Conservation (phyloP, 75 land plant genomes). For the Ceratopteris richardii region DNA sequence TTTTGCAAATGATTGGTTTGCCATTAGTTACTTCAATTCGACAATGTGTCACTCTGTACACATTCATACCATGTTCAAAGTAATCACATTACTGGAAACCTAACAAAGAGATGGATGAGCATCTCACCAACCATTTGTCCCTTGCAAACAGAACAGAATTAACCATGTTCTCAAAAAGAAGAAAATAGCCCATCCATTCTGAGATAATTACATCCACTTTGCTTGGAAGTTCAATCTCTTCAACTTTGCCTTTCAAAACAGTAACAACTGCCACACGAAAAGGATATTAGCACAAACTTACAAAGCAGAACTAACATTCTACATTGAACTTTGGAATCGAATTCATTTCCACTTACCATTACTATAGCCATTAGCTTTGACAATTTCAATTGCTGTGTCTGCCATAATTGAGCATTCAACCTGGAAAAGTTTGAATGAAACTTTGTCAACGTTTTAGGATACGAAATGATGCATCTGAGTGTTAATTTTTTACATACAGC, state of each 20-base stretch:
- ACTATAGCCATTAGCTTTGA: slow-evolving; percentile 74
- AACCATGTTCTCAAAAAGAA: slow-evolving; percentile 93
- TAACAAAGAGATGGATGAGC: too few species aligned
- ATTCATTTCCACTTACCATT: slow-evolving; percentile 52
- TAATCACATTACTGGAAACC: too few species aligned
- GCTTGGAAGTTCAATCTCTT: slow-evolving; percentile 79
- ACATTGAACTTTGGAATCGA: neutral
- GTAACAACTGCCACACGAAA: slow-evolving; percentile 62
- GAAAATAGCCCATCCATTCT: slow-evolving; percentile 99
- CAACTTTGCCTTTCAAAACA: slow-evolving; percentile 89
- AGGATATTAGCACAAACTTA: neutral
- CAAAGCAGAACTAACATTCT: neutral
- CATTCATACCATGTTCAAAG: too few species aligned
- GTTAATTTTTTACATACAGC: slow-evolving; percentile 82
- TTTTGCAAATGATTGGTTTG: too few species aligned
- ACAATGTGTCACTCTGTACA: too few species aligned
- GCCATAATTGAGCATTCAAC: slow-evolving; percentile 98
- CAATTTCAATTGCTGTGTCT: slow-evolving; percentile 87
- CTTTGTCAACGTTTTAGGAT: neutral
- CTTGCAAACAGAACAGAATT: slow-evolving; percentile 95
- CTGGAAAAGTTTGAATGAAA: slow-evolving; percentile 26
- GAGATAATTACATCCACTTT: slow-evolving; percentile 92
- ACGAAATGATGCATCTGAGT: neutral
- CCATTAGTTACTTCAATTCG: too few species aligned
- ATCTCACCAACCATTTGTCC: slow-evolving; percentile 99